Base-by-base conservation (phyloP, 495 filamentous ascomycete genomes). In the Podospora comata region DNA sequence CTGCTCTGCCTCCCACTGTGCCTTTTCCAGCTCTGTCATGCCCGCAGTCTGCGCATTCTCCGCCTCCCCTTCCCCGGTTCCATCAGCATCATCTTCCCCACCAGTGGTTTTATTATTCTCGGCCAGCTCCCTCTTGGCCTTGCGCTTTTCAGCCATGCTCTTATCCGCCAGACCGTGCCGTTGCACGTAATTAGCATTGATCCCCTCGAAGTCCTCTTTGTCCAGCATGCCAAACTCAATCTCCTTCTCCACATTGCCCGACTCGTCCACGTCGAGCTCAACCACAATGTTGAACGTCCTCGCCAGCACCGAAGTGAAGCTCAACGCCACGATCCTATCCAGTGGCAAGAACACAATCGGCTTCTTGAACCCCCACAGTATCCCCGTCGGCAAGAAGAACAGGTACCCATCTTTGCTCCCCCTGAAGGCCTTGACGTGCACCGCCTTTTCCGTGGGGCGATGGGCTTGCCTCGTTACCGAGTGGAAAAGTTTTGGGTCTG, bases 381-480 rank as follows among this genome's bases (percentile, higher is more conserved):
- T 94, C 2, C 95, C 95, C 23, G 84, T 89, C 56, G 90, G 86
- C 6, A 97, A 83, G 75, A 98, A 90, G 79, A 96, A 98, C 13
- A 99, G 84, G 69, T 89, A 99, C 13, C 95, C 94, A 77, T 99
- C 95, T 85, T 99, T 99, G 72, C 88, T 94, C 1, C 95, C 95
- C 55, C 93, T 85, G 81, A 93, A 94, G 1, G 90, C 93, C 74
- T 94, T 97, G 20, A 96, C 88, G 76, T 96, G 92, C 70, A 91
- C 94, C n/a, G 92, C 93, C 73, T 90, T 91, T 77, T 97, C 95
- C 28, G 87, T 87, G 69, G 96, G 96, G 16, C 94, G 85, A 73
- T 97, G 92, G n/a, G 90, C 81, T 77, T 98, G 92, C 9, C 87
- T 84, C 39, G 89, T 83, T 4, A 87, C 88, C 70, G 90, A 92